Conservation (phyloP, 2,329 filamentous ascomycete genomes). For the Fusarium nurragi region DNA sequence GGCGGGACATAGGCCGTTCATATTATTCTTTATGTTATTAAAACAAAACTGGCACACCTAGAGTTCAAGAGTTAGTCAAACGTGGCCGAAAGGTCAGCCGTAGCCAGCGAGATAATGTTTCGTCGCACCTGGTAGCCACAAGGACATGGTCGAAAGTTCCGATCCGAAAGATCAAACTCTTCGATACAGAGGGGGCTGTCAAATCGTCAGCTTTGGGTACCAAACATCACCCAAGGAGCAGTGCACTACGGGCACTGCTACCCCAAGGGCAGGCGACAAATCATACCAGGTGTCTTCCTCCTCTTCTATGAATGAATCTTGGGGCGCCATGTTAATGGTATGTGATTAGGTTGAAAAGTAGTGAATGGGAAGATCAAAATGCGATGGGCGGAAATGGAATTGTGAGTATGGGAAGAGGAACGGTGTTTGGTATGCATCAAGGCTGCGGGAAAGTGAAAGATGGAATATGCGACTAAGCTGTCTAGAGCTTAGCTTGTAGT, state of each 20-base stretch:
- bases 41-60: constrained; percentile 99
- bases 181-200: constrained; percentile 96
- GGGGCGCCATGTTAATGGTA: constrained; percentile 66
- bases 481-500: constrained; percentile 20
- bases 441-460: constrained; percentile 46
- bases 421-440: constrained; percentile 44
- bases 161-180: constrained; percentile 97
- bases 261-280: constrained; percentile 6
- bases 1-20: constrained; percentile 97
- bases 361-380: constrained; percentile 34
- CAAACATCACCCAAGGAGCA: constrained; percentile 36
- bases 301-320: constrained; percentile 77
- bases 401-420: constrained; percentile 40
- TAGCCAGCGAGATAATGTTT: not conserved
- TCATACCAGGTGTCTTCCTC: constrained; percentile 75
- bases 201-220: constrained; percentile 37
- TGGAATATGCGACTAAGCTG: constrained; percentile 39
- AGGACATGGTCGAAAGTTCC: constrained; percentile 95
- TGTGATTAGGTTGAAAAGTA: constrained; percentile 36
- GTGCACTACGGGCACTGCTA: constrained; percentile 23
- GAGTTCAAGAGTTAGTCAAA: constrained; percentile 33
- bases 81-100: constrained; percentile 28
- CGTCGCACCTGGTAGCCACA: constrained; percentile 92
- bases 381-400: constrained; percentile 33
- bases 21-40: constrained; percentile 98